phyloP scores from a whole-genome alignment of 2,329 filamentous ascomycete species.

The Sporothrix brunneoviolacea region DNA sequence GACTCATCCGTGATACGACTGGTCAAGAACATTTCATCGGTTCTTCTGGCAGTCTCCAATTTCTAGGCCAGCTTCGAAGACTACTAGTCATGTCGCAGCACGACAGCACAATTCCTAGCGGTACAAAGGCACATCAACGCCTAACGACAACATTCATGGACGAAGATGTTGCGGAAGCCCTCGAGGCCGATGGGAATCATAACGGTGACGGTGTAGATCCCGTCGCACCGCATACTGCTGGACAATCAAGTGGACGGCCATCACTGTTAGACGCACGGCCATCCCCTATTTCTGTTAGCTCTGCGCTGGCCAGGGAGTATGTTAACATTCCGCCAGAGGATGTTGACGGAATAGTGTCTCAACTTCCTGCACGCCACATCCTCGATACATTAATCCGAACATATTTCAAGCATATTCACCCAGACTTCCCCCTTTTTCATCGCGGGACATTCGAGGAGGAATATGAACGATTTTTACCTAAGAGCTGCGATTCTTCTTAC shows the following conservation, averaged over 20 bases:
- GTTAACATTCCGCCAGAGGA: slow-evolving; percentile 21
- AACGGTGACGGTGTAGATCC: background rate
- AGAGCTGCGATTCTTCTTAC: background rate
- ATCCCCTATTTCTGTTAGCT: slow-evolving; percentile 24
- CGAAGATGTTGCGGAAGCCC: slow-evolving; percentile 23
- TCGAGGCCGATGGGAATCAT: slow-evolving; percentile 19
- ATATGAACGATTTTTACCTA: slow-evolving; percentile 2
- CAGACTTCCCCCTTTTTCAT: slow-evolving; percentile 6
- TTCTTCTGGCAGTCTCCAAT: slow-evolving; percentile 31
- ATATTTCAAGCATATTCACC: slow-evolving; percentile 30
- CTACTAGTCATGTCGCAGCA: slow-evolving; percentile 21
- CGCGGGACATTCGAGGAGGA: slow-evolving; percentile 7
- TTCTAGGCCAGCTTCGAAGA: slow-evolving; percentile 29
- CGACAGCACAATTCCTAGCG: too few species aligned
- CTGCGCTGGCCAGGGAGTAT: slow-evolving; percentile 24
- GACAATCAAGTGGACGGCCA: too few species aligned
- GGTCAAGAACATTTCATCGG: slow-evolving; percentile 33
- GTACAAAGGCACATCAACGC: background rate
- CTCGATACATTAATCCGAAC: slow-evolving; percentile 28
- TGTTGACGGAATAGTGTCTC: slow-evolving; percentile 25
- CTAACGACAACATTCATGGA: slow-evolving; percentile 20
- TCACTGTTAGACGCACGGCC: slow-evolving; percentile 10
- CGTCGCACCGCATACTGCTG: too few species aligned
- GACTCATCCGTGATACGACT: slow-evolving; percentile 27
- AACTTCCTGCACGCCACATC: slow-evolving; percentile 23